A percentile compares a stretch with the other conserved stretches of the same genome.
Conservation (phyloP, 805 yeast species). For the Alloascoidea africana region DNA sequence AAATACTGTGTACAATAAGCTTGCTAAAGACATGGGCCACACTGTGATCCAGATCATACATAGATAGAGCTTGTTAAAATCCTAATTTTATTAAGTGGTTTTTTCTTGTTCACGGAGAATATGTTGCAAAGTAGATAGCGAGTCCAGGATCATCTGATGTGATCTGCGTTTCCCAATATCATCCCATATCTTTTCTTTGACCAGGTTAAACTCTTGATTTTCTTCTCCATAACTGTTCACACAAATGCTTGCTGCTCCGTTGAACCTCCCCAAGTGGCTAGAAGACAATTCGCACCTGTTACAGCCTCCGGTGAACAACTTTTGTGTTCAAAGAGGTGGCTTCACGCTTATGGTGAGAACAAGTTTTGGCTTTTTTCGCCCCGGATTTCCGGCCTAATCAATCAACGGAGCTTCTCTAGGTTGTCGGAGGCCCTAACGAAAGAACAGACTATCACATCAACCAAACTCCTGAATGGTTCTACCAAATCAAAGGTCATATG, state of each 20-base stretch:
- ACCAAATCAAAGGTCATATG: conserved; percentile 80
- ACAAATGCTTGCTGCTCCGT: conserved; percentile 45
- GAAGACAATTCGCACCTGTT: conserved; percentile 57
- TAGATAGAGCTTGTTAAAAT: too few species aligned
- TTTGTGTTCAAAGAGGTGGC: conserved; percentile 81
- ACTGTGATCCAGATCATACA: too few species aligned
- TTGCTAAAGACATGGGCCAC: too few species aligned
- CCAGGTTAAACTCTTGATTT: too few species aligned
- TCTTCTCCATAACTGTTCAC: conserved; percentile 3
- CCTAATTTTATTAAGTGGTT: too few species aligned
- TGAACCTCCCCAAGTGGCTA: conserved; percentile 71
- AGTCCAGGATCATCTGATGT: too few species aligned
- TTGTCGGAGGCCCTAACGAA: conserved; percentile 92
- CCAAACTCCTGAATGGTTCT: conserved; percentile 89
- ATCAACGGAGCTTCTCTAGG: conserved; percentile 14
- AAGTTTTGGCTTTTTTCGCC: background rate
- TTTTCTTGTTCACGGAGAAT: too few species aligned
- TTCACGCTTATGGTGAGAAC: conserved; percentile 73
- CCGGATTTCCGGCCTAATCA: background rate
- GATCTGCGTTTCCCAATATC: too few species aligned
- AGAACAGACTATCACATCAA: conserved; percentile 87
- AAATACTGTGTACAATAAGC: too few species aligned
- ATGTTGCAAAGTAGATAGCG: too few species aligned
- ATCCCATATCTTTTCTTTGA: too few species aligned
- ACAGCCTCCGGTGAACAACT: conserved; percentile 88